Evolutionary conservation across 2,329 filamentous ascomycete species (phyloP).

Genomic region (Aspergillus ibericus): DNA sequence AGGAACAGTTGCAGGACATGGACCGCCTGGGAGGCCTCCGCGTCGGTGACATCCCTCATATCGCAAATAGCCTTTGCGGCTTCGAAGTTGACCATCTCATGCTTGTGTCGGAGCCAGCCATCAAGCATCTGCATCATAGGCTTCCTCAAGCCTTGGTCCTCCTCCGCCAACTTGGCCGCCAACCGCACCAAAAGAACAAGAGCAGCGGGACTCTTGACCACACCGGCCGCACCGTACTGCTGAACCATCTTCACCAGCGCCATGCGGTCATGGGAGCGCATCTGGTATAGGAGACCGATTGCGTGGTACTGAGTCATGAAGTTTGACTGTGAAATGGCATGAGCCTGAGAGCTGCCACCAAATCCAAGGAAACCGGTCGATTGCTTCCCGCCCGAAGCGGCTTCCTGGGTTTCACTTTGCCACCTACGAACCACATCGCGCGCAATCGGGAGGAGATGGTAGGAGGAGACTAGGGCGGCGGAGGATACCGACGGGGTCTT

Average conservation of each 20-base stretch:
- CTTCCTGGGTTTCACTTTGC: constrained; percentile 98
- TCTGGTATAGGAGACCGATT: constrained; percentile 95
- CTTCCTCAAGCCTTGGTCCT: constrained; percentile 83
- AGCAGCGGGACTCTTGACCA: constrained; percentile 91
- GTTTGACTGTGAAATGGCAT: constrained; percentile 75
- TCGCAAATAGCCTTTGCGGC: constrained; percentile 97
- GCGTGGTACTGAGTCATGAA: constrained; percentile 99
- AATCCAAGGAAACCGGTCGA: constrained; percentile 90
- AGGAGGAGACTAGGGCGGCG: constrained; percentile 91
- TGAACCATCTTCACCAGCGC: constrained; percentile 99
- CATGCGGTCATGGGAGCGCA: constrained; percentile 97
- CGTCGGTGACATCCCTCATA: constrained; percentile 87
- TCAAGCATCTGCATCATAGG: constrained; percentile 98
- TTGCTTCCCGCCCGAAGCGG: constrained; percentile 84
- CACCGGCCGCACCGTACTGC: constrained; percentile 88
- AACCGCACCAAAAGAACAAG: constrained; percentile 89
- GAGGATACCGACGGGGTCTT: constrained; percentile 97
- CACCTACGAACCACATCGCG: constrained; percentile 93
- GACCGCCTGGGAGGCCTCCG: constrained; percentile 86
- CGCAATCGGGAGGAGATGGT: constrained; percentile 94
- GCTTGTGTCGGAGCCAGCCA: constrained; percentile 96
- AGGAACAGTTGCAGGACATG: constrained; percentile 96
- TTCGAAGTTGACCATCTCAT: constrained; percentile 99
- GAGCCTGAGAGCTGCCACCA: constrained; percentile 72
- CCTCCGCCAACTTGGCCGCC: constrained; percentile 89